phyloP scores from a whole-genome alignment of 352 stramenopile species.

The Peronospora tabacina region DNA sequence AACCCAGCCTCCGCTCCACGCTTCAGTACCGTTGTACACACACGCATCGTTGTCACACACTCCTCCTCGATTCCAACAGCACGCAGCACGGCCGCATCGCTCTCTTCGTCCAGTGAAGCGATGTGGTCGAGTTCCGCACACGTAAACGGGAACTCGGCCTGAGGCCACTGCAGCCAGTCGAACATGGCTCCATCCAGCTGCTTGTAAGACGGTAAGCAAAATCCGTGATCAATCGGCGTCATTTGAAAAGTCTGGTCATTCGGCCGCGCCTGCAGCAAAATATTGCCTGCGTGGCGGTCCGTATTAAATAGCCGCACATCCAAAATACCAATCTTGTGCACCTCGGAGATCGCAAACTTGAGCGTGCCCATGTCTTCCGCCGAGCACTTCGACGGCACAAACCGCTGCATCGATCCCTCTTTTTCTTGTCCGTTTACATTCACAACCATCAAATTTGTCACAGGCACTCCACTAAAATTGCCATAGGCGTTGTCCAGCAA shows the following conservation, averaged over 20 bases:
- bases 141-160: slow-evolving; percentile 84
- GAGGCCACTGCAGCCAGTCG: slow-evolving; percentile 84
- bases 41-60: slow-evolving; percentile 72
- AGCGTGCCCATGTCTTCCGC: slow-evolving; percentile 84
- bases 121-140: slow-evolving; percentile 70
- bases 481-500: slow-evolving; percentile 71
- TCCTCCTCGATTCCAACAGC: slow-evolving; percentile 73
- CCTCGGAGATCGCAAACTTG: slow-evolving; percentile 76
- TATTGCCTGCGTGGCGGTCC: slow-evolving; percentile 84
- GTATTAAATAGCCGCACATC: slow-evolving; percentile 87
- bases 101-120: slow-evolving; percentile 44
- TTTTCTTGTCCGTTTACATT: slow-evolving; percentile 56
- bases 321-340: slow-evolving; percentile 86
- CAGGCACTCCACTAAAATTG: slow-evolving; percentile 77
- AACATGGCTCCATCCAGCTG: slow-evolving; percentile 76
- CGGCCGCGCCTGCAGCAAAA: slow-evolving; percentile 47
- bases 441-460: slow-evolving; percentile 70
- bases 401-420: slow-evolving; percentile 82
- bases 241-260: slow-evolving; percentile 72
- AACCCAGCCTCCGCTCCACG: slow-evolving; percentile 69
- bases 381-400: slow-evolving; percentile 73
- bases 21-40: slow-evolving; percentile 71
- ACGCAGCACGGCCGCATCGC: slow-evolving; percentile 55
- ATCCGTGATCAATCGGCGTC: slow-evolving; percentile 86
- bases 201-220: slow-evolving; percentile 77